A percentile compares a stretch with the other conserved stretches of the same genome.
These are phyloP conservation scores for Melanopsichium pennsylvanicum DNA, from an alignment of 1,284 basidiomycete genomes.

Conservation along the genomic window DNA sequence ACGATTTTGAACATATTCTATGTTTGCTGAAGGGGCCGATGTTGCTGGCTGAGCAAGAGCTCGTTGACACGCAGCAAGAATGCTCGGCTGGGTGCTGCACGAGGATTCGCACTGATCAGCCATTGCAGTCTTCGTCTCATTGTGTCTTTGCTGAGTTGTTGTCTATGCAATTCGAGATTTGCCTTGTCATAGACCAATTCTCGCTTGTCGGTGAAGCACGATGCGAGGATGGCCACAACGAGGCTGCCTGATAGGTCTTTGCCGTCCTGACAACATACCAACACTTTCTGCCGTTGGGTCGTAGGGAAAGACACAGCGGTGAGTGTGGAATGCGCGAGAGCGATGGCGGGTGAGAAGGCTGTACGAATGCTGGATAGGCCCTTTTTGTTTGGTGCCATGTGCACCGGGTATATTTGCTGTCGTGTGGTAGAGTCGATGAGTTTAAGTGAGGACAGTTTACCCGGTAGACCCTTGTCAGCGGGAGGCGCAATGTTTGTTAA, in stretches of 20 bases:
- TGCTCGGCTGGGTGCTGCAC: conserved; percentile 77
- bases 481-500: conserved; percentile 2
- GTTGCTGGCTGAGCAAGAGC: conserved; percentile 75
- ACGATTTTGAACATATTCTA: background rate
- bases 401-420: conserved; percentile 4
- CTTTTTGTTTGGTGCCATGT: conserved; percentile 32
- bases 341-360: conserved; percentile 31
- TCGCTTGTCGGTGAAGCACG: conserved; percentile 60
- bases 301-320: background rate
- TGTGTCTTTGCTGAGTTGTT: conserved; percentile 69
- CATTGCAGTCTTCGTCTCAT: conserved; percentile 78
- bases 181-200: conserved; percentile 4
- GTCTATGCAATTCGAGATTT: background rate
- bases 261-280: conserved; percentile 37
- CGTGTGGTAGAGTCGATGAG: background rate
- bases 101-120: conserved; percentile 77
- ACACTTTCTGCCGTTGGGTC: conserved; percentile 3
- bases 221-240: conserved; percentile 34
- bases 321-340: conserved; percentile 16
- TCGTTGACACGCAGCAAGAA: conserved; percentile 82
- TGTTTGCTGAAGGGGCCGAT: conserved; percentile 64
- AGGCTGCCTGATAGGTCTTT: conserved; percentile 37
- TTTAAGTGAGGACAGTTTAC: background rate
- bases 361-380: conserved; percentile 34
- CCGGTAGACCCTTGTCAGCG: background rate